These are phyloP conservation scores for Blastobotrys attinorum DNA, from an alignment of 805 yeast genomes.

Conservation along the genomic window DNA sequence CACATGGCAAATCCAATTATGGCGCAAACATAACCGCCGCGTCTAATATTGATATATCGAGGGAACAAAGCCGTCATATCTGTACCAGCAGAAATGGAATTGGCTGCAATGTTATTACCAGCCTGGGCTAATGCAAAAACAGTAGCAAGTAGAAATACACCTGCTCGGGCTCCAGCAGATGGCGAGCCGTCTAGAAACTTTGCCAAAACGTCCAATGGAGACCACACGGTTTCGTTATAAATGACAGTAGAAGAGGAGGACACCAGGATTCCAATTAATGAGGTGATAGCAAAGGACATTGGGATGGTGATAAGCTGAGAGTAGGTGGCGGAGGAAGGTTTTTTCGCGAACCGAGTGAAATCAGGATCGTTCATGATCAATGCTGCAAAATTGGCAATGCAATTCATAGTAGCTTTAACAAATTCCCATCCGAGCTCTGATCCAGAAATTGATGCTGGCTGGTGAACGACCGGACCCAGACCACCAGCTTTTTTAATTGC, in stretches of 20 bases:
- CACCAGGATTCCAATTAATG: slow-evolving; percentile 77
- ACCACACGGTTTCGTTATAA: slow-evolving; percentile 71
- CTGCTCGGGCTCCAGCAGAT: slow-evolving; percentile 53
- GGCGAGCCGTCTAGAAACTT: slow-evolving; percentile 45
- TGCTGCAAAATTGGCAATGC: slow-evolving; percentile 83
- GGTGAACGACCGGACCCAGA: slow-evolving; percentile 62
- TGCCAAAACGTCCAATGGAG: slow-evolving; percentile 69
- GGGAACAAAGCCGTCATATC: slow-evolving; percentile 45
- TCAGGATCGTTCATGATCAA: slow-evolving; percentile 83
- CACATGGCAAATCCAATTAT: slow-evolving; percentile 59
- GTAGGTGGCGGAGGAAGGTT: slow-evolving; percentile 41
- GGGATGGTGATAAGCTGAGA: slow-evolving; percentile 65
- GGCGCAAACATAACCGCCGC: slow-evolving; percentile 78
- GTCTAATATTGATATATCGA: slow-evolving; percentile 47
- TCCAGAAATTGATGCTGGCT: slow-evolving; percentile 45
- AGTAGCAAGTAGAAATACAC: slow-evolving; percentile 65
- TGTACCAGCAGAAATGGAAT: slow-evolving; percentile 43
- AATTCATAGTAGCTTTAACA: slow-evolving; percentile 66
- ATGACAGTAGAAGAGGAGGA: slow-evolving; percentile 67
- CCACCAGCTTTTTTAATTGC: slow-evolving; percentile 74
- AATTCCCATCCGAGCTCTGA: slow-evolving; percentile 76
- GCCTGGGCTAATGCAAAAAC: slow-evolving; percentile 70
- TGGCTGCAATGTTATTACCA: slow-evolving; percentile 64
- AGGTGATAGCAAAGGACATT: slow-evolving; percentile 66
- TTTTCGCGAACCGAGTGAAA: slow-evolving; percentile 73